A percentile compares a stretch with the other conserved stretches of the same genome.
These are phyloP conservation scores for Geoglossum glabrum DNA, from an alignment of 495 filamentous ascomycete species.

Conservation along the genomic window DNA sequence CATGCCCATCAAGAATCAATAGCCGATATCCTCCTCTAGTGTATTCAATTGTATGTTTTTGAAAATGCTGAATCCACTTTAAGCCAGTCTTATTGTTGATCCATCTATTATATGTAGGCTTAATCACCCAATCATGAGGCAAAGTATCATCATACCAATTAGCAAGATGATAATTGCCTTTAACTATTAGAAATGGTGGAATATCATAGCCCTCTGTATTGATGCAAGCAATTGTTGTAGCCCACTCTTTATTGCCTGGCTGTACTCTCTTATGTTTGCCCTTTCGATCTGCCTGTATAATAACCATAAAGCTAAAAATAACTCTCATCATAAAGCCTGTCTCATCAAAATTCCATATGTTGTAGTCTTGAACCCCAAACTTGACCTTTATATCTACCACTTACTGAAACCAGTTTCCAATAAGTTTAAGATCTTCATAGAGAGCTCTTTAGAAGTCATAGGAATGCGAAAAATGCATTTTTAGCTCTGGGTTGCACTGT, in stretches of 20 bases:
- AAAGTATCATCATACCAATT: neutral
- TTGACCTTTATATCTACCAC: neutral
- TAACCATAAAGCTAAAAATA: constrained; percentile 2
- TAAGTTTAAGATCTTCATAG: constrained; percentile 5
- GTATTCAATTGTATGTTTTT: neutral
- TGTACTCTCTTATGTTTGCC: neutral
- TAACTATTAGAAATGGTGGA: neutral
- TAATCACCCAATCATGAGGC: neutral
- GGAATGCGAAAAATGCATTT: neutral
- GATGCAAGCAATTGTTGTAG: neutral
- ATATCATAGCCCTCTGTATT: neutral
- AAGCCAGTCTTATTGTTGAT: neutral
- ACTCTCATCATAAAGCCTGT: constrained; percentile 8
- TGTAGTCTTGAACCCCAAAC: constrained; percentile 5
- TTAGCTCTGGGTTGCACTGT: neutral
- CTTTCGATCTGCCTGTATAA: constrained; percentile 1
- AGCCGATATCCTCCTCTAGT: neutral
- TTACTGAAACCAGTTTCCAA: constrained; percentile 2
- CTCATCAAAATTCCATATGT: constrained; percentile 9
- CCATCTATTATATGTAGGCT: neutral
- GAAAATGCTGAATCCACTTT: neutral
- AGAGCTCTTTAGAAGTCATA: constrained; percentile 6
- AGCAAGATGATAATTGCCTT: neutral
- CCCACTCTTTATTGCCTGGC: constrained; percentile 1
- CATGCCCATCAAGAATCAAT: constrained; percentile 8